Evolutionary conservation across 768 basidiomycete genomes (phyloP), one percentile per base, ranked within the genome.

Genomic region (Guyanaporus albipodus): DNA sequence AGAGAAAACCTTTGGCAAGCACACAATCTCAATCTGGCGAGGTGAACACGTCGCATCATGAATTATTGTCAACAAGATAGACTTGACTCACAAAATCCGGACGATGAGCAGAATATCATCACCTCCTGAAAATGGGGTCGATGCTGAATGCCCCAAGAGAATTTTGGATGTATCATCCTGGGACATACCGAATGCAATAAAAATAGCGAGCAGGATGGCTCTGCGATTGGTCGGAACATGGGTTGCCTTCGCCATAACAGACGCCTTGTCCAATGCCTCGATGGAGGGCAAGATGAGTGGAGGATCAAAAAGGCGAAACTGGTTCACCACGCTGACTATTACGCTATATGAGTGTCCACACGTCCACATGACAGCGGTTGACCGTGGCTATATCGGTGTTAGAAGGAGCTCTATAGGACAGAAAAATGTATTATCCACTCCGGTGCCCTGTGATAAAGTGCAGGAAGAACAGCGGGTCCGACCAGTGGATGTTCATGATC

Each of bases 121-220:
- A 54, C 53, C 53, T 50, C 53, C 53, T 54, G 26, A 9, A 22
- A 27, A 24, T 21, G 15, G 21, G 28, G 28, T 36, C 14, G 8
- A 42, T 19, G 17, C 8, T 54, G 34, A 43, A 27, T 23, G n/a
- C 18, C 14, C 38, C 37, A 21, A 14, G 31, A 18, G 17, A 42
- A 14, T 4, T n/a, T 22, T 10, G 22, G 4, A 35, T 17, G 12
- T 28, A 6, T 22, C 24, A 6, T 40, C 24, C 28, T 33, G 35
- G 21, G n/a, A 38, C 51, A 8, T 42, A 53, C 52, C 52, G 18
- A 53, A 53, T 1, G 52, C 52, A 8, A 53, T 53, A 51, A 53
- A 54, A 37, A 24, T 49, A 18, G 52, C 53, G 22, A 54, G 52
- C 17, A 44, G 26, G 27, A 55, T 29, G 4, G 42, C 53, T 24